phyloP scores from a whole-genome alignment of 768 basidiomycete species.

The Hemileccinum rubropunctum region DNA sequence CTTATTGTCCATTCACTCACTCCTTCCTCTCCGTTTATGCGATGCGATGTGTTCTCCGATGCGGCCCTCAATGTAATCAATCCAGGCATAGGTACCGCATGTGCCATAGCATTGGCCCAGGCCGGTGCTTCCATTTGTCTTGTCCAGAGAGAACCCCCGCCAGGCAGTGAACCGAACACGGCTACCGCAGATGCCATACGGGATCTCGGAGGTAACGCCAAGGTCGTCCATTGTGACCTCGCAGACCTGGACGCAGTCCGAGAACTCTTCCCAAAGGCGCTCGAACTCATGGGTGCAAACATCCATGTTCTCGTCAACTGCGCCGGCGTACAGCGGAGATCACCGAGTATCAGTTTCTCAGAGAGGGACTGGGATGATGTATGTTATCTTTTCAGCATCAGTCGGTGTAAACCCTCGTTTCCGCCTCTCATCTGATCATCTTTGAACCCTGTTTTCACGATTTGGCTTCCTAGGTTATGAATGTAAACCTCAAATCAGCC shows the following conservation, averaged over 20 bases:
- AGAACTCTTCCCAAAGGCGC: slow-evolving; percentile 46
- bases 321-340: slow-evolving; percentile 58
- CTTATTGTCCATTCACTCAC: slow-evolving; percentile 14
- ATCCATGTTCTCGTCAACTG: slow-evolving; percentile 71
- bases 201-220: slow-evolving; percentile 32
- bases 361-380: slow-evolving; percentile 75
- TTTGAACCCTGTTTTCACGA: slow-evolving; percentile 8
- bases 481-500: slow-evolving; percentile 84
- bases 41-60: slow-evolving; percentile 10
- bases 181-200: slow-evolving; percentile 37
- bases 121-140: slow-evolving; percentile 52
- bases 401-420: slow-evolving; percentile 7
- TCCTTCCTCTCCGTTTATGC: slow-evolving; percentile 10
- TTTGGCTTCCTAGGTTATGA: slow-evolving; percentile 55
- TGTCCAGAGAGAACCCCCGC: slow-evolving; percentile 43
- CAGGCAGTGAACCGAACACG: slow-evolving; percentile 32
- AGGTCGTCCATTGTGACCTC: slow-evolving; percentile 58
- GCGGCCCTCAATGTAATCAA: slow-evolving; percentile 6
- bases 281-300: slow-evolving; percentile 46
- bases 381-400: slow-evolving; percentile 35
- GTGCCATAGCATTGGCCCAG: slow-evolving; percentile 52
- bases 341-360: slow-evolving; percentile 61
- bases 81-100: slow-evolving; percentile 54
- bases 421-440: slow-evolving; percentile 6
- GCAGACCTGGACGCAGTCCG: slow-evolving; percentile 48